Evolutionary conservation across 2,329 filamentous ascomycete genomes (phyloP), one percentile per base, ranked within the genome.

Genomic region (Salinomyces thailandicus): DNA sequence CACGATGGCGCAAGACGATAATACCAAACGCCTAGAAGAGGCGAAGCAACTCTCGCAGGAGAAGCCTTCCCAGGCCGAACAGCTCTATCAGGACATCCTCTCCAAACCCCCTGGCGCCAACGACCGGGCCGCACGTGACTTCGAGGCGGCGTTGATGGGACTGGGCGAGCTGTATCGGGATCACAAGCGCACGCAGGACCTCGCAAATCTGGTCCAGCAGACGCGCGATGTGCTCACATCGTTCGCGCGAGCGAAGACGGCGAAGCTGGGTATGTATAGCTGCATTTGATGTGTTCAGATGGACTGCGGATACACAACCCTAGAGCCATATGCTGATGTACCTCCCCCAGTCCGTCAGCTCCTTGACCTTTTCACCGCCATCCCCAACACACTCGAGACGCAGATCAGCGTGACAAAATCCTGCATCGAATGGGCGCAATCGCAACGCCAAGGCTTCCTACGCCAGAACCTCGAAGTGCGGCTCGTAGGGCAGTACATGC

Each of bases 351-450:
- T 98, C 51, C 89, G 91, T 52, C 86, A 95, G 66, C 78, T 98
- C 17, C 82, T 98, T 61, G 91, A 98, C 63, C 79, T 95, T 61
- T 91, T 96, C 71, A 78, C 83, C 54, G 76, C 82, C 55, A 95
- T 96, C 53, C 91, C 93, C 55, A 82, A 95, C 66, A 91, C 85
- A 52, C 82, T 82, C 69, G 91, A 98, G 61, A 84, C 81, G 59
- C 91, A 98, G 68, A 86, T 94, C 61, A 69, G 79, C 61, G 85
- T 95, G 54, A 98, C 91, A 57, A 94, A 94, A 67, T 94, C 91
- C 66, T 96, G 86, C 69, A 98, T 98, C 77, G 89, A 96, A 68
- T 98, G 91, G 91, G 91, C 91, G 33, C 85, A 89, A 37, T 83
- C 85, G 35, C 86, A 96, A 69, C 83, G 87, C 53, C 82, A 91